These are phyloP conservation scores for Claviceps cyperi DNA, from an alignment of 2,329 filamentous ascomycete species.

Conservation along the genomic window DNA sequence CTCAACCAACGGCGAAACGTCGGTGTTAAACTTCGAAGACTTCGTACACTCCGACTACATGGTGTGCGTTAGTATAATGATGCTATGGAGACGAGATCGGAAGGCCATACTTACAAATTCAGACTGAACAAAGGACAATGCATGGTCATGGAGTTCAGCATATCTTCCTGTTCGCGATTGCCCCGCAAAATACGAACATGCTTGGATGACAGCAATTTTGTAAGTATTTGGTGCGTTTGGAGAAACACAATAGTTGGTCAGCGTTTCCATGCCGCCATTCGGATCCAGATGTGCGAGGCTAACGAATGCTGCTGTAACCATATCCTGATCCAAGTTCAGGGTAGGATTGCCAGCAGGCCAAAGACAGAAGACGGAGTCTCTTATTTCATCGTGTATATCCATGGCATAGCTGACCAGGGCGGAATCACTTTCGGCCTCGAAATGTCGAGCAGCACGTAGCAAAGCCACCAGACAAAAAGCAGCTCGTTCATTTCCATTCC, in stretches of 20 bases:
- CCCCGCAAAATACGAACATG: constrained; percentile 47
- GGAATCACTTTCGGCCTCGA: constrained; percentile 47
- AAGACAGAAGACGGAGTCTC: constrained; percentile 48
- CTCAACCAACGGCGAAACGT: constrained; percentile 16
- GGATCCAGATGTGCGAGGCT: constrained; percentile 48
- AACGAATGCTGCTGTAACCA: constrained; percentile 53
- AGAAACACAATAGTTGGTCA: constrained; percentile 42
- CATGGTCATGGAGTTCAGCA: constrained; percentile 37
- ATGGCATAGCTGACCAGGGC: constrained; percentile 52
- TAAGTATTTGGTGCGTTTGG: constrained; percentile 42
- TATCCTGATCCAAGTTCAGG: constrained; percentile 43
- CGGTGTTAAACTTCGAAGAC: constrained; percentile 8
- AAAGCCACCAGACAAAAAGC: constrained; percentile 51
- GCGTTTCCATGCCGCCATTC: constrained; percentile 40
- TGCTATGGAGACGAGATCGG: neutral
- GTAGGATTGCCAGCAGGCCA: constrained; percentile 31
- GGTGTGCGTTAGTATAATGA: neutral
- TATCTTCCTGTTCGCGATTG: constrained; percentile 35
- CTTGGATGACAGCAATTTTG: constrained; percentile 48
- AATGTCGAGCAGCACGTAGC: constrained; percentile 48
- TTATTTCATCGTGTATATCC: constrained; percentile 55
- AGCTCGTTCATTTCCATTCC: constrained; percentile 51
- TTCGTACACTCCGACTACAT: constrained; percentile 3
- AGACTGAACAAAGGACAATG: constrained; percentile 37
- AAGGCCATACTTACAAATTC: neutral